Conservation (phyloP, 345 rosid genomes). For the Eucalyptus curtisii region DNA sequence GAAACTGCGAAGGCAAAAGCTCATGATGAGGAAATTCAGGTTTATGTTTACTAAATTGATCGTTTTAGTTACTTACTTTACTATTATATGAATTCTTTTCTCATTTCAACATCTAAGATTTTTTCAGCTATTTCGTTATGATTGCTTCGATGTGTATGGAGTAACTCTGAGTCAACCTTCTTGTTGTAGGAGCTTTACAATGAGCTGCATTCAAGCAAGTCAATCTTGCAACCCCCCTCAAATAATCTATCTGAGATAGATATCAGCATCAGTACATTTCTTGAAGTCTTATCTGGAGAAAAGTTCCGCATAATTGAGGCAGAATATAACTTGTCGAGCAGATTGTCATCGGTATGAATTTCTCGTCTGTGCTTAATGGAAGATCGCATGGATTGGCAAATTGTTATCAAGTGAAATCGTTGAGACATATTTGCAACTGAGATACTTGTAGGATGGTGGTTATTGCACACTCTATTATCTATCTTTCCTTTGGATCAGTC, state of each 20-base stretch:
- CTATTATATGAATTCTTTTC: background rate
- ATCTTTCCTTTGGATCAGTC: background rate
- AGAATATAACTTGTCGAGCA: conserved; percentile 46
- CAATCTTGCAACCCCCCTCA: conserved; percentile 8
- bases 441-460: background rate
- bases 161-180: background rate
- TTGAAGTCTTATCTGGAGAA: conserved; percentile 36
- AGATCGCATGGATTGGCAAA: background rate
- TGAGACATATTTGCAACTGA: background rate
- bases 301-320: conserved; percentile 44
- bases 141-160: background rate
- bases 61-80: background rate
- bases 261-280: conserved; percentile 15
- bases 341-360: conserved; percentile 40
- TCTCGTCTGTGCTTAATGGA: background rate
- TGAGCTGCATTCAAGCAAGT: conserved; percentile 19
- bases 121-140: background rate
- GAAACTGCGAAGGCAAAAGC: conserved; percentile 22
- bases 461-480: background rate
- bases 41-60: background rate
- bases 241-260: conserved; percentile 15
- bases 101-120: background rate
- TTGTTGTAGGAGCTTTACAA: conserved; percentile 43
- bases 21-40: conserved; percentile 60
- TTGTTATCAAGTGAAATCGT: background rate